Evolutionary conservation across 192 early-diverging fungal species (phyloP), one percentile per base, ranked within the genome.

Genomic region (Podila horticola): DNA sequence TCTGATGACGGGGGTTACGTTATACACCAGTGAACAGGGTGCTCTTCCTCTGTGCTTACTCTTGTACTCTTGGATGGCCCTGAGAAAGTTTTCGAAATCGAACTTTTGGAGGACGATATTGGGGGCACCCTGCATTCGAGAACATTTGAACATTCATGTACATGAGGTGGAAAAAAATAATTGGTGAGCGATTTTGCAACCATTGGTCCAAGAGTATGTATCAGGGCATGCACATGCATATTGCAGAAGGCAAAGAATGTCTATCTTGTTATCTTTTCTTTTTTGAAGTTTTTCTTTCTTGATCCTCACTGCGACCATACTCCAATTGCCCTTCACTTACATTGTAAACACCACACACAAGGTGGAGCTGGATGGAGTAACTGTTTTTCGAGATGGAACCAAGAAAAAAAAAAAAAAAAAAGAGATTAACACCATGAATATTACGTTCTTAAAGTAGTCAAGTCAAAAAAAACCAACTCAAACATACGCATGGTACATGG

Each of bases 401-500:
- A 45, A 45, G 3, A 34, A 5, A 24, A 9, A 49, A 45, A 28
- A 1, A 41, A 5, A 22, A 64, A 12, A 24, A 20, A 41, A 64
- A 4, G 8, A 58, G 22, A 1, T 61, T 20, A 61, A 19, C 12
- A 24, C 20, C 17, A n/a, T 34, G 8, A 15, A n/a, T n/a, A n/a
- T 12, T 34, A 36, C 41, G 8, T n/a, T 24, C 9, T 31, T 13
- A 13, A 45, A 45, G 38, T 12, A 2, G 33, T 28, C 7, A 20
- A 20, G 58, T 10, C 26, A 24, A 30, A 29, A n/a, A 28, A 28
- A 50, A 20, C 38, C 9, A 64, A 52, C 26, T 64, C 11, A 0
- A 49, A 71, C 76, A 31, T 72, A 79, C 76, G 90, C 91, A 73
- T 94, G 93, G 72, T 87, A 94, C 79, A 95, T 91, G 5, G 97